Evolutionary conservation across 2,329 filamentous ascomycete species (phyloP).

Genomic region (Dactylellina cionopaga): DNA sequence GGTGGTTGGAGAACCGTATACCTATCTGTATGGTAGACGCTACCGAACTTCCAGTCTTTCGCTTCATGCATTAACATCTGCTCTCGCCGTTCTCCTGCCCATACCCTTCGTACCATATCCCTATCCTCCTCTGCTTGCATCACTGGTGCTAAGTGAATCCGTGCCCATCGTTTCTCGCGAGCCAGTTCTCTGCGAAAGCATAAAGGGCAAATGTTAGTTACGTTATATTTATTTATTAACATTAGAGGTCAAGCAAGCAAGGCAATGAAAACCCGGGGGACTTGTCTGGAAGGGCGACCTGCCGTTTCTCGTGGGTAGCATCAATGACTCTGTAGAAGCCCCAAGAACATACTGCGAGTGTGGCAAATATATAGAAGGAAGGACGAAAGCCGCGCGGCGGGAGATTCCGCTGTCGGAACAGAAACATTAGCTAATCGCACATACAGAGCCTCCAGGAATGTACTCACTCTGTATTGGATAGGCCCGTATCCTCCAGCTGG

Average conservation of each 20-base stretch:
- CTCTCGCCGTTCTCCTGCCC: slow-evolving; percentile 88
- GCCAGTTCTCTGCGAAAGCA: slow-evolving; percentile 77
- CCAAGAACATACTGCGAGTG: slow-evolving; percentile 82
- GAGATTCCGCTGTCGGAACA: slow-evolving; percentile 77
- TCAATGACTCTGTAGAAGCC: slow-evolving; percentile 87
- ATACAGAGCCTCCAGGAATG: not conserved
- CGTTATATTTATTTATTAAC: too few relatives aligned
- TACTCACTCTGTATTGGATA: slow-evolving; percentile 93
- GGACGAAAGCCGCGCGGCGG: slow-evolving; percentile 91
- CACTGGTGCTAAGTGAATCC: slow-evolving; percentile 91
- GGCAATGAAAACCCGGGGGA: not conserved
- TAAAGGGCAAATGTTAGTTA: not conserved
- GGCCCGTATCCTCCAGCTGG: slow-evolving; percentile 92
- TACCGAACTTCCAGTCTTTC: slow-evolving; percentile 63
- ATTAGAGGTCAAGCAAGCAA: slow-evolving; percentile 14
- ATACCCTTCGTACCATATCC: slow-evolving; percentile 86
- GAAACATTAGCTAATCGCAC: slow-evolving; percentile 20
- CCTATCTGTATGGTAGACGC: slow-evolving; percentile 89
- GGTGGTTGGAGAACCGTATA: slow-evolving; percentile 64
- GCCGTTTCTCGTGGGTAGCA: slow-evolving; percentile 92
- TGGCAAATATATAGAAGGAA: slow-evolving; percentile 77
- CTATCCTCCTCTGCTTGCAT: slow-evolving; percentile 97
- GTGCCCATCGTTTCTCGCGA: slow-evolving; percentile 97
- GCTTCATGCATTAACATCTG: slow-evolving; percentile 87
- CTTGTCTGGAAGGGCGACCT: slow-evolving; percentile 60